Evolutionary conservation across 306 rosid species (phyloP).

Genomic region (Glycyrrhiza uralensis): DNA sequence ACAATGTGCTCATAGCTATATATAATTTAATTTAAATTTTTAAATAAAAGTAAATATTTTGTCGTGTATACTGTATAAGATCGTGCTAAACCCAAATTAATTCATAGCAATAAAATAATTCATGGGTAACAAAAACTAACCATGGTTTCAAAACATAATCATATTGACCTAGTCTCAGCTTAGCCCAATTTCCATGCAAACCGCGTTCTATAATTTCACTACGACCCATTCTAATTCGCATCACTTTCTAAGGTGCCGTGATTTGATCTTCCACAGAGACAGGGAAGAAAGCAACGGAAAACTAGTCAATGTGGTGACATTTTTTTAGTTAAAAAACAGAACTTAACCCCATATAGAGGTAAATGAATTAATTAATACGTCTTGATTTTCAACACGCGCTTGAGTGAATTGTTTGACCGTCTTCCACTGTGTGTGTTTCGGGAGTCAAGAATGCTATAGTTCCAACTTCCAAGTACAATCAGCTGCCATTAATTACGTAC

Average conservation of each 20-base stretch:
- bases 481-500: too few species aligned
- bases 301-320: background rate
- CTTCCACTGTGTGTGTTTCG: background rate
- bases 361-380: background rate
- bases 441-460: background rate
- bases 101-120: background rate
- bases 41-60: too few species aligned
- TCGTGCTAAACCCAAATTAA: background rate
- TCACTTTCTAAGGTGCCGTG: background rate
- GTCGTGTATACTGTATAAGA: too few species aligned
- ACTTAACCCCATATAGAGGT: background rate
- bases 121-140: background rate
- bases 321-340: background rate
- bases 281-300: background rate
- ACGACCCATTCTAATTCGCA: constrained; percentile 21
- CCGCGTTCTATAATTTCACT: constrained; percentile 25
- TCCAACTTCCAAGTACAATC: too few species aligned
- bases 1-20: too few species aligned
- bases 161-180: constrained; percentile 7
- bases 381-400: background rate
- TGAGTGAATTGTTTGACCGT: constrained; percentile 4
- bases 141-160: background rate
- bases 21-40: too few species aligned
- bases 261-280: constrained; percentile 1
- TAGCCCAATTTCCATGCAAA: constrained; percentile 5